Evolutionary conservation across 2,329 filamentous ascomycete species (phyloP), one percentile per base, ranked within the genome.

Genomic region (Hypocreales sp.): DNA sequence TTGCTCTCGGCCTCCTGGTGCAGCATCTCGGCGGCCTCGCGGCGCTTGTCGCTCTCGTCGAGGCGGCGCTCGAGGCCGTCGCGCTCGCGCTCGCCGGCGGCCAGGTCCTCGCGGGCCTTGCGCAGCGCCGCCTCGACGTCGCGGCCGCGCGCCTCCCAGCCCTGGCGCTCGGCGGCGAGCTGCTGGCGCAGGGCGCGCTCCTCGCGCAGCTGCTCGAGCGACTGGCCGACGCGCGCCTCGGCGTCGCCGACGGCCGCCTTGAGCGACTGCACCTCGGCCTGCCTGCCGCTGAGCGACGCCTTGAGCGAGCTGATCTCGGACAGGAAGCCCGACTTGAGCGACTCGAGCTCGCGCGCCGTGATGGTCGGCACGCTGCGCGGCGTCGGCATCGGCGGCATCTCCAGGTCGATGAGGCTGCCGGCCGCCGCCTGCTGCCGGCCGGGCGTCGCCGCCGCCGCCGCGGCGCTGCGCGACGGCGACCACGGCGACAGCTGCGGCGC

Each of bases 251-350:
- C 73, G 1, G 90, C 83, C 23, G 79, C 73, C 49, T 93, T 93
- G 32, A 95, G 66, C 19, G 79, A 87, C 27, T 75, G 65, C 20
- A 90, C 82, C 50, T 95, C 86, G 5, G 87, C 87, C 48, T 95
- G 87, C 44, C 90, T 92, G 26, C 90, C 90, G 41, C 77, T 86
- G 8, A 98, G 62, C 8, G 82, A 87, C 4, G 90, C 90, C 45
- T 82, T 90, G 12, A 98, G 68, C n/a, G 80, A 83, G 35, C 83
- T 92, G 33, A 98, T 92, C 47, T 95, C 82, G 0, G 86, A 92
- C 27, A 92, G 65, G 42, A 92, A 92, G 15, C 69, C 70, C 0
- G 86, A 94, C 50, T 95, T 95, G 33, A 95, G 64, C 10, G 79
- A 81, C 48, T 98, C 90, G 3, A 95, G 63, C 55, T 98, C 90